Percentiles rank a stretch among this genome's conserved stretches.
Evolutionary conservation across 2,329 filamentous ascomycete species (phyloP).

Genomic region (Fusarium continuum): DNA sequence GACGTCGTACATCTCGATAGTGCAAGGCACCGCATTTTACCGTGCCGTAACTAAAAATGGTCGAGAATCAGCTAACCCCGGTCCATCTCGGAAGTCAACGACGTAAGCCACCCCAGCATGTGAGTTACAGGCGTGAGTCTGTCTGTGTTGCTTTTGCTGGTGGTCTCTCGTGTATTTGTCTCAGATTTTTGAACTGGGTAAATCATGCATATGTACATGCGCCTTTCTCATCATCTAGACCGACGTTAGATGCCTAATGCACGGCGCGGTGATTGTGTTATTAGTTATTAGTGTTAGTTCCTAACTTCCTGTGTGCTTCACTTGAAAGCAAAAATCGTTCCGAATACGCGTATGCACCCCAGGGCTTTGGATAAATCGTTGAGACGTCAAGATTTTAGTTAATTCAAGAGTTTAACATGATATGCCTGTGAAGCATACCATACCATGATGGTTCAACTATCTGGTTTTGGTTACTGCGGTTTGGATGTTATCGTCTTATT

Average conservation of each 20-base stretch:
- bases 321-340: background rate
- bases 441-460: background rate
- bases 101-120: constrained; percentile 35
- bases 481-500: constrained; percentile 12
- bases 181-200: constrained; percentile 1
- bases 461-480: constrained; percentile 4
- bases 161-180: constrained; percentile 19
- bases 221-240: background rate
- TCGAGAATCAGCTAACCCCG: constrained; percentile 8
- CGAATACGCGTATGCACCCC: constrained; percentile 19
- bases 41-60: background rate
- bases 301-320: background rate
- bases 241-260: background rate
- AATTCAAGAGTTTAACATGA: background rate
- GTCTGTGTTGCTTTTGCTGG: constrained; percentile 9
- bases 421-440: background rate
- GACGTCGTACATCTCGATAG: constrained; percentile 24
- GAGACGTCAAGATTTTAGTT: background rate
- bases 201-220: constrained; percentile 1
- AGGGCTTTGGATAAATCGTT: background rate
- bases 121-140: constrained; percentile 18
- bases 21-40: constrained; percentile 23
- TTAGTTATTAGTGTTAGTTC: background rate
- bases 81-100: constrained; percentile 13
- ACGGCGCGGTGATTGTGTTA: background rate